phyloP scores from a whole-genome alignment of 495 filamentous ascomycete genomes.

The Penicillium odoratum region DNA sequence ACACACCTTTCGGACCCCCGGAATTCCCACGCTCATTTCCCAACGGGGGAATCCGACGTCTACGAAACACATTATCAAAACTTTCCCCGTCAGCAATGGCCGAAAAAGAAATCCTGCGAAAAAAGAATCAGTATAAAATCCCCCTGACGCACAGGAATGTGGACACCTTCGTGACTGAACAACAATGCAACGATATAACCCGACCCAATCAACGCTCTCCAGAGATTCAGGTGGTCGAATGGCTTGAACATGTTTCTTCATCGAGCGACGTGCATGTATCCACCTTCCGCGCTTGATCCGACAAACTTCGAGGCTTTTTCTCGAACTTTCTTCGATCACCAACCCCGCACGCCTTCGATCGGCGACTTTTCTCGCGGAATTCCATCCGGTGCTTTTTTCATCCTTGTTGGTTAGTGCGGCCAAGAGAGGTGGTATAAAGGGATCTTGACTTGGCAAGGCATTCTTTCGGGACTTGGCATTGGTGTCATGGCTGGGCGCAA shows the following conservation, averaged over 20 bases:
- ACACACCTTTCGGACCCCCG: slow-evolving; percentile 44
- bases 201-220: slow-evolving; percentile 53
- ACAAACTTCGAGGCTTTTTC: slow-evolving; percentile 23
- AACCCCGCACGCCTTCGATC: slow-evolving; percentile 13
- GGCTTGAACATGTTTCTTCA: slow-evolving; percentile 63
- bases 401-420: neutral
- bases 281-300: slow-evolving; percentile 4
- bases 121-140: slow-evolving; percentile 42
- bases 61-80: slow-evolving; percentile 42
- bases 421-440: neutral
- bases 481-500: slow-evolving; percentile 22
- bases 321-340: slow-evolving; percentile 18
- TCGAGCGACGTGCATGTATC: slow-evolving; percentile 4
- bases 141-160: slow-evolving; percentile 48
- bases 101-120: slow-evolving; percentile 41
- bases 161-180: slow-evolving; percentile 44
- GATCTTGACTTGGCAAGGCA: neutral
- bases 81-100: slow-evolving; percentile 37
- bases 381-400: slow-evolving; percentile 4
- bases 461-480: slow-evolving; percentile 19
- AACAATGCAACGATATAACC: slow-evolving; percentile 55
- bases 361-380: slow-evolving; percentile 2
- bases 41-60: slow-evolving; percentile 35
- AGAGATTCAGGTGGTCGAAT: slow-evolving; percentile 66
- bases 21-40: slow-evolving; percentile 30